phyloP scores from a whole-genome alignment of 768 basidiomycete genomes.

The Cubamyces sp. region DNA sequence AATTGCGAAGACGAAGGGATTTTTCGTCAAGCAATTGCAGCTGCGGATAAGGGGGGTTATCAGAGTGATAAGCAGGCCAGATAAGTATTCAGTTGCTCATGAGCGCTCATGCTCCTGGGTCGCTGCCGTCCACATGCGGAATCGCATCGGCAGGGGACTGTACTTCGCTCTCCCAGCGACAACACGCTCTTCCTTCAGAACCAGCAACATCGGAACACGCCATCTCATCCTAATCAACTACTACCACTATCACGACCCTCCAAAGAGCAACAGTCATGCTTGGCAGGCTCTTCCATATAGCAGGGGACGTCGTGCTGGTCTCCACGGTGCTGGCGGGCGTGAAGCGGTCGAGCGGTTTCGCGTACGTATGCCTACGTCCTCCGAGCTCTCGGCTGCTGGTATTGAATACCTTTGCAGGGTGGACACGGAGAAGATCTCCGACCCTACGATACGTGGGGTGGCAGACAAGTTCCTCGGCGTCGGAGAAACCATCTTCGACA shows the following conservation, averaged over 20 bases:
- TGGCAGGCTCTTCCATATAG: constrained; percentile 81
- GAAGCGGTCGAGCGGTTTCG: constrained; percentile 85
- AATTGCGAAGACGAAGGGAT: background rate
- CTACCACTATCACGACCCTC: background rate
- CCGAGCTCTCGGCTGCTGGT: constrained; percentile 12
- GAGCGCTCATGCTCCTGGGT: constrained; percentile 1
- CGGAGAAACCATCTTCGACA: constrained; percentile 89
- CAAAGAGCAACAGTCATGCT: constrained; percentile 42
- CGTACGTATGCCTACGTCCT: constrained; percentile 55
- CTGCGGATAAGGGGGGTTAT: background rate
- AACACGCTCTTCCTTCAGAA: background rate
- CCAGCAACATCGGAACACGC: background rate
- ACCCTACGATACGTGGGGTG: constrained; percentile 74
- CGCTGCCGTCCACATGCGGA: constrained; percentile 15
- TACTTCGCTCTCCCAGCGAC: background rate
- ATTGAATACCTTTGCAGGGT: constrained; percentile 3
- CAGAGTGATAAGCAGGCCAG: background rate
- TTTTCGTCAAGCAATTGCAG: background rate
- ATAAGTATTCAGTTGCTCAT: background rate
- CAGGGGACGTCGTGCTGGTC: constrained; percentile 81
- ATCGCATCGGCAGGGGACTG: constrained; percentile 11
- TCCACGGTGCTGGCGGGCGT: constrained; percentile 93
- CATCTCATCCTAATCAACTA: background rate
- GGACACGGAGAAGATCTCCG: constrained; percentile 77
- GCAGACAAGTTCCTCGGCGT: constrained; percentile 83